A percentile compares a stretch with the other conserved stretches of the same genome.
Evolutionary conservation across 2,329 filamentous ascomycete genomes (phyloP).

Genomic region (Rutstroemia sp.): DNA sequence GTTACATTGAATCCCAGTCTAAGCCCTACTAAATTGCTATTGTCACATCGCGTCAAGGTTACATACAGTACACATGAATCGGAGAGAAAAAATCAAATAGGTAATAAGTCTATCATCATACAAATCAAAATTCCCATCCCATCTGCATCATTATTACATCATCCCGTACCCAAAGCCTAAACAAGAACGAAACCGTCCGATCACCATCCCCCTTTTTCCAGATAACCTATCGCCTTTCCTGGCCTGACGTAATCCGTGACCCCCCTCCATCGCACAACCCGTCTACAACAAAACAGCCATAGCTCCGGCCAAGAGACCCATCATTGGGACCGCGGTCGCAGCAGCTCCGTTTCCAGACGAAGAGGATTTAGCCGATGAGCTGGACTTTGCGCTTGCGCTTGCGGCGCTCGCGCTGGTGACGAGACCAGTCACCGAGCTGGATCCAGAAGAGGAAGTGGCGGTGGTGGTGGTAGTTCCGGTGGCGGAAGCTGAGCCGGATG

Average conservation of each 20-base stretch:
- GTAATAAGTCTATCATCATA: too few relatives aligned
- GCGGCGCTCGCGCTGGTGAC: not conserved
- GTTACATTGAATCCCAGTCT: too few relatives aligned
- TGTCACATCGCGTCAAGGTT: too few relatives aligned
- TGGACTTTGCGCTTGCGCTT: not conserved
- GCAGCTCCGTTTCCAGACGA: not conserved
- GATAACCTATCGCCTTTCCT: not conserved
- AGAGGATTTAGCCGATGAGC: not conserved
- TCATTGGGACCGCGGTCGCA: slow-evolving; percentile 5
- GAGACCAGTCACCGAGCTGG: not conserved
- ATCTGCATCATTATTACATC: not conserved
- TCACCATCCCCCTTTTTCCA: too few relatives aligned
- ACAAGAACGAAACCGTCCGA: not conserved
- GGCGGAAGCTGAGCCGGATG: not conserved
- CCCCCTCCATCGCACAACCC: not conserved
- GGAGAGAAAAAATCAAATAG: too few relatives aligned
- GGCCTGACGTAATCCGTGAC: not conserved
- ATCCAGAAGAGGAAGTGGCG: not conserved
- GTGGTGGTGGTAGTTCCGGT: not conserved
- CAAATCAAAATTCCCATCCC: too few relatives aligned
- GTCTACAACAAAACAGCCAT: slow-evolving; percentile 7
- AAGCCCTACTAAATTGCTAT: too few relatives aligned
- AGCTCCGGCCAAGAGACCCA: slow-evolving; percentile 7
- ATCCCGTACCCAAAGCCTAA: not conserved
- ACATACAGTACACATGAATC: too few relatives aligned